Percentiles rank a stretch among this genome's conserved stretches.
phyloP scores from a whole-genome alignment of 2,329 filamentous ascomycete species.

The Penicillium sp. region DNA sequence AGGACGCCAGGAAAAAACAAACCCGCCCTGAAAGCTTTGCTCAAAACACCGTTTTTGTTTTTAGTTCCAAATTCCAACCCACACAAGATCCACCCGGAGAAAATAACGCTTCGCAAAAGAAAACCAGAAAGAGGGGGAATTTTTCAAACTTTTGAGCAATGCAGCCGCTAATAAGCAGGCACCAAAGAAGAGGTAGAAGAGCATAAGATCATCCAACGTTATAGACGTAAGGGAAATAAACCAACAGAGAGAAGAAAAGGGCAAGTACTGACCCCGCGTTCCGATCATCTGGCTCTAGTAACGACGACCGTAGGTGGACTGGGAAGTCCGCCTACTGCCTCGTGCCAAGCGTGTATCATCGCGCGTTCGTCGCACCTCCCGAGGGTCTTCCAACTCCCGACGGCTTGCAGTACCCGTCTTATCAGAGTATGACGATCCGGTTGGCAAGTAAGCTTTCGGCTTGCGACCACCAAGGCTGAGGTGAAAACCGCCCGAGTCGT shows the following conservation, averaged over 20 bases:
- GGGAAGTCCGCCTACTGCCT: slow-evolving; percentile 42
- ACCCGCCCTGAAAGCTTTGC: slow-evolving; percentile 15
- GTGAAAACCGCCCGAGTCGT: slow-evolving; percentile 42
- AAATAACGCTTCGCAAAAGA: neutral
- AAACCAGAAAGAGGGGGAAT: slow-evolving; percentile 8
- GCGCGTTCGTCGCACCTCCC: slow-evolving; percentile 35
- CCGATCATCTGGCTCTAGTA: slow-evolving; percentile 9
- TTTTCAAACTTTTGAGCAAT: slow-evolving; percentile 26
- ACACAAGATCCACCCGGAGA: slow-evolving; percentile 19
- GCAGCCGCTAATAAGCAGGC: slow-evolving; percentile 11
- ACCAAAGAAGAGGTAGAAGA: slow-evolving; percentile 11
- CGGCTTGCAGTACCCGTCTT: slow-evolving; percentile 36
- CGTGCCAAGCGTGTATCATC: slow-evolving; percentile 43
- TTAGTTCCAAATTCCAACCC: slow-evolving; percentile 14
- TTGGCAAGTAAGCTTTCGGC: slow-evolving; percentile 41
- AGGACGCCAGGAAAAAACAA: neutral
- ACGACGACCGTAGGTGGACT: slow-evolving; percentile 40
- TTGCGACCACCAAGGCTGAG: slow-evolving; percentile 43
- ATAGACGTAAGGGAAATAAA: slow-evolving; percentile 1
- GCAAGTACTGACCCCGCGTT: neutral
- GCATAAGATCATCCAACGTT: slow-evolving; percentile 11
- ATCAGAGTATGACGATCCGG: slow-evolving; percentile 37
- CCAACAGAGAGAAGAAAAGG: slow-evolving; percentile 2
- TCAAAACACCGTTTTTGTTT: slow-evolving; percentile 22
- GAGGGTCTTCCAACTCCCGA: slow-evolving; percentile 40